Percentiles rank a stretch among this genome's conserved stretches.
Conservation (phyloP, 129 eudicot genomes). For the Chrysanthemum seticuspe region DNA sequence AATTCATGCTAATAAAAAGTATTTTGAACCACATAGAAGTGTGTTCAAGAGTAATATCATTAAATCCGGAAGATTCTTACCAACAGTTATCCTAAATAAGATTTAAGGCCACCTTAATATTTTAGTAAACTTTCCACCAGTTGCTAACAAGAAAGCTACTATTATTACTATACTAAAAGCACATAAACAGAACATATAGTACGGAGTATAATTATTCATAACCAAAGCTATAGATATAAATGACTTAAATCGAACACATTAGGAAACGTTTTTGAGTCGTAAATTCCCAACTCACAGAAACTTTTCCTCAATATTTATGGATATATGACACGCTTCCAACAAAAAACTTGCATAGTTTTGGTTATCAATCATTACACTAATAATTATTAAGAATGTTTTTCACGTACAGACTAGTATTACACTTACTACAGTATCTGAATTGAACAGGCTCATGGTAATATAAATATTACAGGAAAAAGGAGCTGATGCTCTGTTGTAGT, state of each 20-base stretch:
- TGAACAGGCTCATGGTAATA: no score
- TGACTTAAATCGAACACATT: no score
- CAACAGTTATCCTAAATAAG: neutral
- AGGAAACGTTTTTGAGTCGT: no score
- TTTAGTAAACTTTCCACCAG: neutral
- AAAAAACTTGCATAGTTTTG: neutral
- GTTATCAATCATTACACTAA: neutral
- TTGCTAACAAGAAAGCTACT: neutral
- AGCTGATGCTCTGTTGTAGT: no score
- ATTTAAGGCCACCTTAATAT: slow-evolving; percentile 1
- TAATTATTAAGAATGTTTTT: neutral
- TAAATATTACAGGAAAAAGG: no score
- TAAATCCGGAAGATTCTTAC: slow-evolving; percentile 4
- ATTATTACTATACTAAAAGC: neutral
- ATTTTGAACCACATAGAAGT: neutral
- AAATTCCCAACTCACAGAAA: neutral
- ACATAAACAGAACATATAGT: neutral
- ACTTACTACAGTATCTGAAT: no score
- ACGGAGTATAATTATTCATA: no score
- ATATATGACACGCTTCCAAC: neutral
- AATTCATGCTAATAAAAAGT: no score
- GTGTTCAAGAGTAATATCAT: slow-evolving; percentile 4
- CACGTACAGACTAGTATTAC: neutral
- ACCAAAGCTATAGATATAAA: no score
- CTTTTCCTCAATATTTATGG: neutral